These are phyloP conservation scores for Oryza glumipatula DNA, from an alignment of 176 grass and related monocot species.

Conservation along the genomic window DNA sequence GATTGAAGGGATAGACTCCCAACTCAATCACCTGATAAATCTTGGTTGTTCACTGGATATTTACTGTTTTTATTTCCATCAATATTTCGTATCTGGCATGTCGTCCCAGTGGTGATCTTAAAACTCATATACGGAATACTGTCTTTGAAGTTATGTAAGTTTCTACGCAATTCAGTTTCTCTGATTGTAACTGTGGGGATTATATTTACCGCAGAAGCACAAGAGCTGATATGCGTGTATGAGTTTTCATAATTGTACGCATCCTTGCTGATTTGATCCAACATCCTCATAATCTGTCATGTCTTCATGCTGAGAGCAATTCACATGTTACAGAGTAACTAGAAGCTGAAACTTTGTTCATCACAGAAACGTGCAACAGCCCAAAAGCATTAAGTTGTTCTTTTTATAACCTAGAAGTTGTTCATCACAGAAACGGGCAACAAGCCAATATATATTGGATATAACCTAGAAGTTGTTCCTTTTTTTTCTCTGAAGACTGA, in stretches of 20 bases:
- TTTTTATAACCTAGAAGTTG: neutral
- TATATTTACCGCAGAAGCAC: no score
- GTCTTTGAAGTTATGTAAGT: no score
- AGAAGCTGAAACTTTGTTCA: neutral
- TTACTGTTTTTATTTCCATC: neutral
- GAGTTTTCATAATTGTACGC: no score
- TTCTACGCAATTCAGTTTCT: no score
- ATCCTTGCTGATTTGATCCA: no score
- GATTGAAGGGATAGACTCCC: conserved; percentile 1
- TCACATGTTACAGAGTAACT: neutral
- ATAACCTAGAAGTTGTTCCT: neutral
- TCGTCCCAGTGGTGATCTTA: neutral
- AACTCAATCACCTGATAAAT: neutral
- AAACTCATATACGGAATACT: no score
- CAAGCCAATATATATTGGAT: neutral
- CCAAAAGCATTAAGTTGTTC: neutral
- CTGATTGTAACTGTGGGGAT: no score
- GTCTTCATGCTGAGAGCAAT: neutral
- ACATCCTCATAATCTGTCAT: neutral
- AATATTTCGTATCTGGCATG: neutral
- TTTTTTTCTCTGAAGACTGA: neutral
- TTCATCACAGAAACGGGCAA: neutral
- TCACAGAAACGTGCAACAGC: neutral
- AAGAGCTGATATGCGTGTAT: no score
- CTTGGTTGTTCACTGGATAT: neutral